A percentile compares a stretch with the other conserved stretches of the same genome.
Evolutionary conservation across 169 alveolate genomes (phyloP).

Genomic region (Pseudocohnilembus persalinus): DNA sequence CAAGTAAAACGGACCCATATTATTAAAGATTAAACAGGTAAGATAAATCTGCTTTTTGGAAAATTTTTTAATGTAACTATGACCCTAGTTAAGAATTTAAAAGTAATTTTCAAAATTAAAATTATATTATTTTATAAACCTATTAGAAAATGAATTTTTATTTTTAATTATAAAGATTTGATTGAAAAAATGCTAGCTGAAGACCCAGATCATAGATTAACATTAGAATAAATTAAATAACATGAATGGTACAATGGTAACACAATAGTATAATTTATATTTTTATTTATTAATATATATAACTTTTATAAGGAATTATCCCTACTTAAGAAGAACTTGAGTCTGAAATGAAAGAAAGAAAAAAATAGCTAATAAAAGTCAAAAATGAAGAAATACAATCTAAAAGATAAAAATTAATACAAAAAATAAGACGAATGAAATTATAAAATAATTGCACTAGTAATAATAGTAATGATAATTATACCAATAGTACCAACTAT

Average conservation of each 20-base stretch:
- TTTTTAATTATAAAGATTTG: background rate
- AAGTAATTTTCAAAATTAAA: conserved; percentile 3
- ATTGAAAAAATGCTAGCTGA: background rate
- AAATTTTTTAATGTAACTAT: conserved; percentile 23
- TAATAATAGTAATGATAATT: no score
- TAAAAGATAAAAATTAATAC: background rate
- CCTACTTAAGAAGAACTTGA: background rate
- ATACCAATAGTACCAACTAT: no score
- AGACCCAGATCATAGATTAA: background rate
- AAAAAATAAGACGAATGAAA: background rate
- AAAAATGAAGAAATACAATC: background rate
- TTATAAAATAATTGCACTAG: no score
- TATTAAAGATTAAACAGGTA: conserved; percentile 32
- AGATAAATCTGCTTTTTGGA: conserved; percentile 35
- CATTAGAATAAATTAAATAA: background rate
- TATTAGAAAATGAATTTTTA: no score
- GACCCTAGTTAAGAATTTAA: conserved; percentile 37
- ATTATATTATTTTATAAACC: no score
- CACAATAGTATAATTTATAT: background rate
- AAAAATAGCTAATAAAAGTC: background rate
- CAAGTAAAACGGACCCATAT: conserved; percentile 49
- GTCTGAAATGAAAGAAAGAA: background rate
- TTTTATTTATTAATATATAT: no score
- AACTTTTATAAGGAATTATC: background rate
- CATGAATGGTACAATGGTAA: background rate